Conservation (phyloP, 1,139 yeast genomes). For the Geotrichum histeridarum region DNA sequence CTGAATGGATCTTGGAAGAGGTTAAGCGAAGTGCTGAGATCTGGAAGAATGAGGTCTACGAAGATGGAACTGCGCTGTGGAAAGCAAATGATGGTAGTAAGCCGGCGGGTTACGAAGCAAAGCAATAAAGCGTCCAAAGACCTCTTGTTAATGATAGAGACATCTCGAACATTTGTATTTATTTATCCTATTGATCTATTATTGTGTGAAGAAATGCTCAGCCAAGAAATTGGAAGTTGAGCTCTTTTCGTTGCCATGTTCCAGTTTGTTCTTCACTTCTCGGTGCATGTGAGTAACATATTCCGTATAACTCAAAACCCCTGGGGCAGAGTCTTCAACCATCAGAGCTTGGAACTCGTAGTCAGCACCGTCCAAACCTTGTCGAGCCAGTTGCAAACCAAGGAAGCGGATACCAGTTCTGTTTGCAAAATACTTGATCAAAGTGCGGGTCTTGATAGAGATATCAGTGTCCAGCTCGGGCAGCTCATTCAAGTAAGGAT, state of each 20-base stretch:
- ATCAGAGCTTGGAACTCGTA: conserved; percentile 54
- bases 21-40: conserved; percentile 45
- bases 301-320: conserved; percentile 31
- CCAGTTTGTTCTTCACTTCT: conserved; percentile 32
- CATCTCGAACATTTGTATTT: neutral
- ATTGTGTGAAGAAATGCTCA: conserved; percentile 16
- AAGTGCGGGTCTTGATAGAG: conserved; percentile 60
- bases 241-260: conserved; percentile 22
- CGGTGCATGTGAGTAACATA: conserved; percentile 35
- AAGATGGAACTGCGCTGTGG: conserved; percentile 41
- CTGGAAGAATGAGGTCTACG: conserved; percentile 46
- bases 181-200: neutral
- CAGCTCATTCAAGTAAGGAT: conserved; percentile 50
- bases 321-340: conserved; percentile 55
- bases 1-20: conserved; percentile 42
- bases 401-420: conserved; percentile 43
- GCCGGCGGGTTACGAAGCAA: neutral
- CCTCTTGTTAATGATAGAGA: neutral
- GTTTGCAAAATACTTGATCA: conserved; percentile 50
- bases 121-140: neutral
- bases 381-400: conserved; percentile 59
- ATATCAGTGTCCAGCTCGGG: conserved; percentile 70
- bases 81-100: conserved; percentile 37
- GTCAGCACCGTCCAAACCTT: conserved; percentile 60
- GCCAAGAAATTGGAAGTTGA: conserved; percentile 17